Evolutionary conservation across 192 early-diverging fungal genomes (phyloP), one percentile per base, ranked within the genome.

Genomic region (Podila clonocystis): DNA sequence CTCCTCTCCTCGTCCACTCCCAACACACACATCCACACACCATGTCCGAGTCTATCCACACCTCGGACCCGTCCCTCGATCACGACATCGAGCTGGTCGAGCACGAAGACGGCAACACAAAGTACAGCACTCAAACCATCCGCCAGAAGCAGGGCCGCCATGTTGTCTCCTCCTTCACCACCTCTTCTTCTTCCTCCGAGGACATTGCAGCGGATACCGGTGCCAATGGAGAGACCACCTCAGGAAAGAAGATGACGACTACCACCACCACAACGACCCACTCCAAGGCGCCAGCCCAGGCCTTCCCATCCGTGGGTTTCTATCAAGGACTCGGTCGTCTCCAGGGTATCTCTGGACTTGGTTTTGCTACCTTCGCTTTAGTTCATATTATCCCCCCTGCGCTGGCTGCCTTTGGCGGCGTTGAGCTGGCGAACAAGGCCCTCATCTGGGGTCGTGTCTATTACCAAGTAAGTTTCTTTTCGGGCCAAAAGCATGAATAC

Each of bases 361-460:
- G 64, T 7, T 85, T 85, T 65, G 63, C 69, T 2, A 58, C 71
- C n/a, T 82, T 85, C 65, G 67, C 72, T 0, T 63, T 74, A 2
- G 75, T 82, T 20, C 84, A 85, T 69, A 38, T 85, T 19, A 63
- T 76, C 1, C 79, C 80, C 3, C 72, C 75, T 1, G 48, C 71
- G 22, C 50, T 85, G 22, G 80, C 72, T 5, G 22, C 67, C 20
- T 30, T 85, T 17, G 84, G 84, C 36, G 84, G 84, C 11, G 38
- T 85, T 4, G 75, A 85, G 0, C n/a, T 85, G 19, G 75, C 84
- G 1, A 82, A 85, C 64, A 82, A 75, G 65, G 73, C 84, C 6
- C 64, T 85, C 8, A 26, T 85, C 50, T 74, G 75, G 72, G 84
- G 84, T 15, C 73, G 84, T 55, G 84, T 82, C 60, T 85, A 82